Conservation (phyloP, 1,139 yeast genomes). For the Pichia sp. region DNA sequence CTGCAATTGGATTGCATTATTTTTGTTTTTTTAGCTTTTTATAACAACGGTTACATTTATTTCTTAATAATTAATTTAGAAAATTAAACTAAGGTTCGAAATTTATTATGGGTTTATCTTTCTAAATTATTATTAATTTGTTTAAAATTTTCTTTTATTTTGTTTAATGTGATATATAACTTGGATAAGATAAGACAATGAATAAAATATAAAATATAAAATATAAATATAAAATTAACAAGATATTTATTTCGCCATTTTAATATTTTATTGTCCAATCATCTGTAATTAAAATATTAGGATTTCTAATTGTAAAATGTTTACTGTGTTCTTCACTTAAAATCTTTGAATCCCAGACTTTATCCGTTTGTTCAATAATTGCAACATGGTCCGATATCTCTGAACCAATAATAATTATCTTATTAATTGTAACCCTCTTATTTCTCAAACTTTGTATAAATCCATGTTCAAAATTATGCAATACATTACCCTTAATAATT, state of each 20-base stretch:
- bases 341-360: slow-evolving; percentile 34
- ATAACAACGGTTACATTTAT: too few species aligned
- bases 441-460: slow-evolving; percentile 26
- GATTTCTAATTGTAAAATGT: slow-evolving; percentile 42
- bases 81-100: too few species aligned
- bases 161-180: neutral
- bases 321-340: slow-evolving; percentile 18
- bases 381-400: neutral
- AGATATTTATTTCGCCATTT: neutral
- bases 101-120: too few species aligned
- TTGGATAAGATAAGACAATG: too few species aligned
- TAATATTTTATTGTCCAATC: slow-evolving; percentile 40
- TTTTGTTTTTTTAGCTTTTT: neutral
- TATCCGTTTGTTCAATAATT: slow-evolving; percentile 32
- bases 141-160: neutral
- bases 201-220: too few species aligned
- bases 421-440: slow-evolving; percentile 43
- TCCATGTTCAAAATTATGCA: slow-evolving; percentile 16
- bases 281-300: slow-evolving; percentile 42
- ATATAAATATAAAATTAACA: neutral
- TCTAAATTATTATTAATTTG: too few species aligned
- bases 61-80: too few species aligned
- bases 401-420: slow-evolving; percentile 48
- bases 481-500: slow-evolving; percentile 26
- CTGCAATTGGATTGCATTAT: neutral